Base-by-base conservation (phyloP, 2,329 filamentous ascomycete genomes). In the Neurospora sp. region DNA sequence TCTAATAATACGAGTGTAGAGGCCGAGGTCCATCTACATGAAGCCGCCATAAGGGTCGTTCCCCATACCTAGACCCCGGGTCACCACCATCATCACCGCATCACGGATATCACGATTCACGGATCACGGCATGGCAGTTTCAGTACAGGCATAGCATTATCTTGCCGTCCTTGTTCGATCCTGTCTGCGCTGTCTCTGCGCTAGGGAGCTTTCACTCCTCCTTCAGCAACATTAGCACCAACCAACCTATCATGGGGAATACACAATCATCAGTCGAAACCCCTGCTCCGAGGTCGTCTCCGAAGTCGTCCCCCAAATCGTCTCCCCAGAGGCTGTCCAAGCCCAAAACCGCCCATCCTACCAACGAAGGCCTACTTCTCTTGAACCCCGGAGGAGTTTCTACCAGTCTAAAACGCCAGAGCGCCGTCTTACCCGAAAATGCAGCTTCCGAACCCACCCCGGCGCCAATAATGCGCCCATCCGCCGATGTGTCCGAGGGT, bases 291-390 rank as follows among this genome's bases (percentile, higher is more conserved):
- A 79, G 76, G 74, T 70, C 78, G 69, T 77, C 82, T 28, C 23
- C 23, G 46, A 57, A 57, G 19, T 57, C 46, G 46, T 33, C 41
- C 17, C 41, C 41, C n/a, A n/a, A 19, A 8, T 46, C 23, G 23
- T 62, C 52, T 62, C 52, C 52, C 76, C 82, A 85, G 72, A 86
- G 82, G 78, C 80, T 87, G 71, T 85, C 82, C 67, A 87, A 87
- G 76, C 82, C 83, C 71, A 82, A 80, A 71, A 81, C 80, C 41
- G 79, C 78, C 69, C 82, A 78, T 72, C 79, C 78, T 77, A 77
- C 78, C 68, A 78, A 81, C 78, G 78, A 81, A 78, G 79, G 80
- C 73, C 79, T 83, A 76, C 52, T 36, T 62, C 28, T 17, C 52
- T 78, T 81, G 74, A 80, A 76, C 76, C 73, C 79, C 69, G 78